These are phyloP conservation scores for Penicillium sp. DNA, from an alignment of 2,329 filamentous ascomycete species.

Conservation along the genomic window DNA sequence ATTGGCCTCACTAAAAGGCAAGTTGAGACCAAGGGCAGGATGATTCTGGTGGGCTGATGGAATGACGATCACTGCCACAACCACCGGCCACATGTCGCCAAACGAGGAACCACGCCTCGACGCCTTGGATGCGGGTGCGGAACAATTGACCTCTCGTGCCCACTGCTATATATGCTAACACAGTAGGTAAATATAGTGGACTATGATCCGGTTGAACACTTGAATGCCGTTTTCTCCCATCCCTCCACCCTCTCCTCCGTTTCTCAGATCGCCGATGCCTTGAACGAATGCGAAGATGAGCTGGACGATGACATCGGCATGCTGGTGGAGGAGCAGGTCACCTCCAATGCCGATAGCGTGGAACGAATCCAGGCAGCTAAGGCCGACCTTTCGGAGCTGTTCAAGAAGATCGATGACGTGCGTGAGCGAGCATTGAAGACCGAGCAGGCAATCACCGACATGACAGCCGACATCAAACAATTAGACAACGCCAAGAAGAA, in stretches of 20 bases:
- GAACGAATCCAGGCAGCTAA: conserved; percentile 86
- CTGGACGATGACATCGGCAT: conserved; percentile 67
- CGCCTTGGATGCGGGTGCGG: conserved; percentile 40
- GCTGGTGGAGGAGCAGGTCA: conserved; percentile 67
- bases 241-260: conserved; percentile 75
- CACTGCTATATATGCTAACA: conserved; percentile 6
- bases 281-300: conserved; percentile 69
- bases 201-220: conserved; percentile 85
- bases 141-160: conserved; percentile 1
- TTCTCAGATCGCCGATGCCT: conserved; percentile 60
- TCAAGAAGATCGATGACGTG: conserved; percentile 89
- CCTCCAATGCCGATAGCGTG: conserved; percentile 76
- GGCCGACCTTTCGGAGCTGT: conserved; percentile 76
- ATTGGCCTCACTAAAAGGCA: conserved; percentile 11
- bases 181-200: conserved; percentile 47
- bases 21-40: conserved; percentile 14
- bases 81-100: conserved; percentile 32
- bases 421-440: conserved; percentile 81
- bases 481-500: conserved; percentile 95
- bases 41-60: conserved; percentile 25
- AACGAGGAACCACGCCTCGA: conserved; percentile 33
- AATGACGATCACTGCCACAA: conserved; percentile 29
- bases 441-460: conserved; percentile 90
- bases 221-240: conserved; percentile 88
- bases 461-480: conserved; percentile 98